A percentile compares a stretch with the other conserved stretches of the same genome.
Evolutionary conservation across 1,284 basidiomycete species (phyloP).

Genomic region (Rhodotorula sp.): DNA sequence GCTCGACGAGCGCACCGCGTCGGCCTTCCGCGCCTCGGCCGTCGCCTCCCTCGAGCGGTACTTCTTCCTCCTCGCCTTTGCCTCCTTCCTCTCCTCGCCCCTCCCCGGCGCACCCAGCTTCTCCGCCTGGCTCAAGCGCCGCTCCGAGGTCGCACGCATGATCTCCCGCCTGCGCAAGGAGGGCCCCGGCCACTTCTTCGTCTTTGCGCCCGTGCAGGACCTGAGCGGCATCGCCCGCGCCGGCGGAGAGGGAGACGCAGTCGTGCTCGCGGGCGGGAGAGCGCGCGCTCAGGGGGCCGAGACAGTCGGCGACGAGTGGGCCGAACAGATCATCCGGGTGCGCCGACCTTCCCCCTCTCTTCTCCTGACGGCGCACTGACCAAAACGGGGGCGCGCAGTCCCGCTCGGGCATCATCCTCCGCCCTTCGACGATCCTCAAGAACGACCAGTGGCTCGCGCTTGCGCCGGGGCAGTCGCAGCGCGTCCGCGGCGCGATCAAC

Average conservation of each 20-base stretch:
- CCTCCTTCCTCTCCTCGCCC: slow-evolving; percentile 68
- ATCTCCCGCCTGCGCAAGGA: slow-evolving; percentile 77
- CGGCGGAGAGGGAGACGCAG: not conserved
- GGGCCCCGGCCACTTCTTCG: slow-evolving; percentile 69
- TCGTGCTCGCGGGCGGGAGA: slow-evolving; percentile 53
- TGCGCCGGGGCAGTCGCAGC: slow-evolving; percentile 30
- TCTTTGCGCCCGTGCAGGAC: slow-evolving; percentile 86
- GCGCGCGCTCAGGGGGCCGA: slow-evolving; percentile 77
- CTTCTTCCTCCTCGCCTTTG: slow-evolving; percentile 94
- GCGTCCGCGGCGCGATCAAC: slow-evolving; percentile 85
- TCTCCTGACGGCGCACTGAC: not conserved
- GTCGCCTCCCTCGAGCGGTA: slow-evolving; percentile 60
- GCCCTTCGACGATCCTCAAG: slow-evolving; percentile 76
- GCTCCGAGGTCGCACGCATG: slow-evolving; percentile 88
- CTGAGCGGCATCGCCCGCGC: slow-evolving; percentile 63
- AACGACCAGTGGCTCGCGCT: slow-evolving; percentile 74
- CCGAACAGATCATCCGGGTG: slow-evolving; percentile 85
- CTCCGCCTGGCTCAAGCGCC: slow-evolving; percentile 56
- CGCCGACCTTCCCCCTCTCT: slow-evolving; percentile 26
- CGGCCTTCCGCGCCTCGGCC: slow-evolving; percentile 53
- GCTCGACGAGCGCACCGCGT: slow-evolving; percentile 60
- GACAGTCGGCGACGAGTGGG: slow-evolving; percentile 89
- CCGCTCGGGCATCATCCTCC: slow-evolving; percentile 87
- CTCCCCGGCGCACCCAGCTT: slow-evolving; percentile 61
- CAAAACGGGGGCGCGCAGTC: slow-evolving; percentile 57